Evolutionary conservation across 2,329 filamentous ascomycete species (phyloP), one percentile per base, ranked within the genome.

Genomic region (Fusarium acutatum): DNA sequence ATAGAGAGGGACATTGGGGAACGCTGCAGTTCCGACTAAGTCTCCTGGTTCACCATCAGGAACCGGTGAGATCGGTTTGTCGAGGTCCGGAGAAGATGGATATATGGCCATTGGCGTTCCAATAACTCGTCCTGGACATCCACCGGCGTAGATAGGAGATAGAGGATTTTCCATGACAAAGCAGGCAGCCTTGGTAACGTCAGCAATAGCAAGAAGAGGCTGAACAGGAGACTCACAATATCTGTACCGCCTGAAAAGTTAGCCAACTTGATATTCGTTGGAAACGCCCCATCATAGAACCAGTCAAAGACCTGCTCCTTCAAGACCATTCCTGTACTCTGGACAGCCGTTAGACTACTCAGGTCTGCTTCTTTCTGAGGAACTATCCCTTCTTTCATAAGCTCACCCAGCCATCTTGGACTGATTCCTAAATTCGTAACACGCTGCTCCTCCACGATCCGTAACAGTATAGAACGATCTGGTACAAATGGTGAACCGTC

Each of bases 191-290:
- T 87, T 6, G 47, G 34, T 38, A 20, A 41, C 1, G 15, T 40
- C 5, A 24, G 37, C 2, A 70, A 15, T 12, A 52, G 10, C 7
- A 67, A 26, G n/a, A 14, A 24, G 17, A 26, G 4, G n/a, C 10
- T 8, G 11, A 7, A 8, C 8, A 52, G 49, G n/a, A 56, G 40
- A 81, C 86, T 80, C 77, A 91, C 92, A 56, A 95, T 88, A 79
- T 96, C 93, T 6, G 93, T 96, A 3, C 93, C 93, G 9, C 93
- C 93, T 2, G 91, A 92, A 41, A 95, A 91, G 79, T 95, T 96
- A 34, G 84, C 87, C 5, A 97, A 84, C 30, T 94, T 93, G 0
- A 91, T 88, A 50, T 86, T 83, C 1, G 84, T 69, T 0, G 93
- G 92, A 79, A 97, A 97, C 1, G 86, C 93, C 13, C 85, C 83